Base-by-base conservation (phyloP, 345 rosid genomes). In the Populus ilicifolia region DNA sequence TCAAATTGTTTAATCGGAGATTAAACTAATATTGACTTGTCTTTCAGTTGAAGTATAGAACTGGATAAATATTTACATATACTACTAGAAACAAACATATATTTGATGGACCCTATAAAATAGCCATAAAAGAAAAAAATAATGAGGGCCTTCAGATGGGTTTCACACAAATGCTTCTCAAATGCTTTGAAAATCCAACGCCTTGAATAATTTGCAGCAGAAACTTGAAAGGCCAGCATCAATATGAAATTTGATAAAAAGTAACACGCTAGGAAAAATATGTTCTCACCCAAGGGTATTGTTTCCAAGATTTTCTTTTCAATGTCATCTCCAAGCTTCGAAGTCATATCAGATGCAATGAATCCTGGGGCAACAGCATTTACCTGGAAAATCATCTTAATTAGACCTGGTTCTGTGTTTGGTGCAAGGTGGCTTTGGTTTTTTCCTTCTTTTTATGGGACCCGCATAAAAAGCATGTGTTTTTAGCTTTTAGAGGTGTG, bases 321-420 rank as follows among this genome's bases (percentile, higher is more conserved):
- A 80, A 89, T 84, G 77, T 91, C 95, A 44, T 90, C 97, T 27
- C 97, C 92, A 80, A 96, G 99, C 85, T 94, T 89, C 77, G 96
- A 88, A 73, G 99, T 94, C 78, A 77, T 75, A 33, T 77, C 80
- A 50, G 80, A 78, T 66, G 97, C 97, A 74, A 96, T 96, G 85
- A 96, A 94, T 56, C 98, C 99, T 0, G 97, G 97, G 48, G 98
- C 95, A 80, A 93, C 80, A 77, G 93, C 97, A 85, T 92, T 96
- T 79, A 94, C 98, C 97, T 92, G 84, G 69, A 83, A 78, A 61
- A 80, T 0, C 6, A 68, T 38, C 23, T 25, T 36, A 71, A 72
- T 79, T 61, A 79, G 71, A 78, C 65, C 7, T 41, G 38, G 70
- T 63, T 50, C 36, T 27, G 29, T 27, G 29, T 27, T 27, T 27